phyloP scores from a whole-genome alignment of 139 green algal genomes.

The Prasinococcaceae sp. region DNA sequence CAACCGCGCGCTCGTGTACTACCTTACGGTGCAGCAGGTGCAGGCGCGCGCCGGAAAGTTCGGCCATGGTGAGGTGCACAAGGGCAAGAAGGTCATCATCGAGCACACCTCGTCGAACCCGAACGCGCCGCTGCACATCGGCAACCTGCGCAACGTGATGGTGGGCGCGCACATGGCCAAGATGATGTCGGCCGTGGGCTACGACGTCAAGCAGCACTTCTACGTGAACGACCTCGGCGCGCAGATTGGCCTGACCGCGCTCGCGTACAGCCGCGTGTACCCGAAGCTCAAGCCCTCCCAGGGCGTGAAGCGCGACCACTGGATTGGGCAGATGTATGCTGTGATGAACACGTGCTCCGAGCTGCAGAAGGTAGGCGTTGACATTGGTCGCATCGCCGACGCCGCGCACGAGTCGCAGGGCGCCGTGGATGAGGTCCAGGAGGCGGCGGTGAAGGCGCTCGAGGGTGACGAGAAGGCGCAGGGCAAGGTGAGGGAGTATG shows the following conservation, averaged over 20 bases:
- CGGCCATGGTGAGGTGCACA: conserved; percentile 8
- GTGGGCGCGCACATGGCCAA: conserved; percentile 18
- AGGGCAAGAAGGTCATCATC: conserved; percentile 19
- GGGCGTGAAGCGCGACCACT: conserved; percentile 28
- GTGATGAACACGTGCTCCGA: conserved; percentile 26
- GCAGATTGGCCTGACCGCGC: conserved; percentile 23
- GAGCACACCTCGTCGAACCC: conserved; percentile 24
- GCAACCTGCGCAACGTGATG: conserved; percentile 27
- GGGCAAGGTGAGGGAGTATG: conserved; percentile 16
- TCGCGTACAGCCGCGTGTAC: conserved; percentile 17
- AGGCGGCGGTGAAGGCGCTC: conserved; percentile 1
- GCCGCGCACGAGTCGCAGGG: conserved; percentile 3
- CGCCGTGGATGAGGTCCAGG: conserved; percentile 4
- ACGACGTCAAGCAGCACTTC: conserved; percentile 18
- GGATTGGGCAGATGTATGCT: conserved; percentile 25
- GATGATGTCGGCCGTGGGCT: conserved; percentile 10
- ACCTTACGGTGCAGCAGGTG: conserved; percentile 1
- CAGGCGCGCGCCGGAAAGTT: neutral
- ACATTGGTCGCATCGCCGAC: conserved; percentile 13
- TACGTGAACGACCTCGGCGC: conserved; percentile 27
- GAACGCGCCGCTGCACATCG: conserved; percentile 25
- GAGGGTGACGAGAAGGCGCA: neutral
- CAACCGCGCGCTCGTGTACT: conserved; percentile 12
- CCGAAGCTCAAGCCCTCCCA: conserved; percentile 15
- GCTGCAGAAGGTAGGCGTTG: conserved; percentile 23